phyloP scores from a whole-genome alignment of 768 basidiomycete genomes.

The Collybia mongolica region DNA sequence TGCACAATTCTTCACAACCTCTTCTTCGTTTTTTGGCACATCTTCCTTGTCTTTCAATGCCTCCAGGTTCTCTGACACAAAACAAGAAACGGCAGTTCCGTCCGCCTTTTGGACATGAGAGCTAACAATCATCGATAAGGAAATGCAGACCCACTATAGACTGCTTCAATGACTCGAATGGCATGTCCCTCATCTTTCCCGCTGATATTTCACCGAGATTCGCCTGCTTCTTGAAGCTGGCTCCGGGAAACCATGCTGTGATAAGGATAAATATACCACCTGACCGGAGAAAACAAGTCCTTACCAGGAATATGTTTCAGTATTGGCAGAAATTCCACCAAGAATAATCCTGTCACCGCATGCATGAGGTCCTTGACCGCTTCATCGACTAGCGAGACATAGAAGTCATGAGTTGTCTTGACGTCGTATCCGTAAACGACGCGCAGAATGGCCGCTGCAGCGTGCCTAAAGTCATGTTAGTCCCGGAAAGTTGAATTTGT shows the following conservation, averaged over 20 bases:
- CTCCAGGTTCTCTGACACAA: no score
- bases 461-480: slow-evolving; percentile 3
- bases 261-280: no score
- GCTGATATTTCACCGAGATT: no score
- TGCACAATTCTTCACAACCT: slow-evolving; percentile 13
- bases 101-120: no score
- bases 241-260: no score
- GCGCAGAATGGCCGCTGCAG: slow-evolving; percentile 22
- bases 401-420: slow-evolving; percentile 20
- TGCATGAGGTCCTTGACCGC: slow-evolving; percentile 9
- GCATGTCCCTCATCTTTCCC: no score
- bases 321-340: slow-evolving; percentile 26
- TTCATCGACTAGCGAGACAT: slow-evolving; percentile 21
- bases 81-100: no score
- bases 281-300: no score
- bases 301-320: slow-evolving; percentile 11
- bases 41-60: neutral
- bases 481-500: neutral
- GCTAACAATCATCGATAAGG: no score
- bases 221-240: no score
- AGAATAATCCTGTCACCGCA: slow-evolving; percentile 26
- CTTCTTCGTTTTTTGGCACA: slow-evolving; percentile 8
- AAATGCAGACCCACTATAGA: no score
- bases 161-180: no score
- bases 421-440: slow-evolving; percentile 29